Conservation (phyloP, 352 stramenopile species). For the Globisporangium emineosum region DNA sequence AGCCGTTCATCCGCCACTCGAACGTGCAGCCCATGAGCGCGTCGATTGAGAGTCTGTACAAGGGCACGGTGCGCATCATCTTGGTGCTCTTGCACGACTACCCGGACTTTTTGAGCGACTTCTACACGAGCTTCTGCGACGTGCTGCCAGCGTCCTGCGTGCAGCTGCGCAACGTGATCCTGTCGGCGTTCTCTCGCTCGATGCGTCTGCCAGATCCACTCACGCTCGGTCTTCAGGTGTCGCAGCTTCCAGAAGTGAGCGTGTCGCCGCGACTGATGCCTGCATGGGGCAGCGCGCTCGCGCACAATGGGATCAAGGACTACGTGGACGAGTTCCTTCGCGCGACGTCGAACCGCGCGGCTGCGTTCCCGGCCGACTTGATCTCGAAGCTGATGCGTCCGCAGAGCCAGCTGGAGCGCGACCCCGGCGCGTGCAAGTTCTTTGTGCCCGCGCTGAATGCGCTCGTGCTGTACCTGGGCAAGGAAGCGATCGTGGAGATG, state of each 20-base stretch:
- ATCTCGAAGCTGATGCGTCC: slow-evolving; percentile 74
- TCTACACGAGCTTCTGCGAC: slow-evolving; percentile 98
- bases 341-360: slow-evolving; percentile 77
- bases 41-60: slow-evolving; percentile 95
- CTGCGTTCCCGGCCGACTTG: slow-evolving; percentile 85
- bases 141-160: slow-evolving; percentile 96
- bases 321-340: slow-evolving; percentile 96
- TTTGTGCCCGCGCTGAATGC: slow-evolving; percentile 94
- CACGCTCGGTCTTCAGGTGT: slow-evolving; percentile 97
- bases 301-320: slow-evolving; percentile 86
- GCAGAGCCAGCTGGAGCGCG: slow-evolving; percentile 56
- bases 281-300: slow-evolving; percentile 92
- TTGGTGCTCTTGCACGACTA: slow-evolving; percentile 99
- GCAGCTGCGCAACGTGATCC: slow-evolving; percentile 97
- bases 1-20: slow-evolving; percentile 92
- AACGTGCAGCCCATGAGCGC: slow-evolving; percentile 84
- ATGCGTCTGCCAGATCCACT: slow-evolving; percentile 98
- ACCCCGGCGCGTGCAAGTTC: slow-evolving; percentile 74
- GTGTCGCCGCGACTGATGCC: slow-evolving; percentile 93
- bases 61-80: slow-evolving; percentile 97
- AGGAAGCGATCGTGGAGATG: slow-evolving; percentile 84
- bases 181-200: slow-evolving; percentile 96
- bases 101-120: slow-evolving; percentile 97
- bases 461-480: slow-evolving; percentile 81
- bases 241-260: slow-evolving; percentile 95